Evolutionary conservation across 2,329 filamentous ascomycete species (phyloP), one percentile per base, ranked within the genome.

Genomic region (Monosporascus sp.): DNA sequence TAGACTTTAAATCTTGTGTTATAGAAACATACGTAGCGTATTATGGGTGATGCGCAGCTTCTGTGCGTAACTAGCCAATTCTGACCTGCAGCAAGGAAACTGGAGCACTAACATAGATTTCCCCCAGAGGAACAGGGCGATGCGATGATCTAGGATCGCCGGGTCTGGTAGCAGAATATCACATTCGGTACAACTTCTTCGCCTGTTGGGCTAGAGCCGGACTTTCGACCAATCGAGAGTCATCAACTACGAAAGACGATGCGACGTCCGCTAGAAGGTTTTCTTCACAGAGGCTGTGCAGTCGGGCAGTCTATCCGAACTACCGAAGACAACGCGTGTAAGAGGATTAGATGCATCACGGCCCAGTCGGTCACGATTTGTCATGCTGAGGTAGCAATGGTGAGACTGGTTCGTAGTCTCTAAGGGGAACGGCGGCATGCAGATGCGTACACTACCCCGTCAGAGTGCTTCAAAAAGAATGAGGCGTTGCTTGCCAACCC

Each of bases 1-100:
- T 52, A 58, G 54, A 51, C 51, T 55, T 52, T 53, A 57, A 62
- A 62, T 60, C 59, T 35, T 46, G 56, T 44, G 52, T 59, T 57
- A 57, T 55, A 56, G 59, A 66, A 64, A 65, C 60, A 58, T 55
- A 35, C 11, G 11, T 14, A 5, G 3, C 1, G 9, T 35, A 39
- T 57, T 57, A 52, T 55, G 57, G 59, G 55, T 31, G 25, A 7
- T 46, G 43, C 24, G 43, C 43, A 15, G 24, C 43, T 46, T 9
- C 43, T 17, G 5, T 7, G 43, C 17, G 14, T 3, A 27, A 17
- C 25, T 24, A 25, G 15, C 43, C 15, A 8, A 20, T 44, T 5
- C n/a, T 17, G 20, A 44, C 43, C 18, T 43, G 20, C 18, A 43
- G 9, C 11, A 35, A 35, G 31, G 31, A 14, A 35, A 5, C 31